Base-by-base conservation (phyloP, 2,329 filamentous ascomycete genomes). In the Pseudocercospora musae region DNA sequence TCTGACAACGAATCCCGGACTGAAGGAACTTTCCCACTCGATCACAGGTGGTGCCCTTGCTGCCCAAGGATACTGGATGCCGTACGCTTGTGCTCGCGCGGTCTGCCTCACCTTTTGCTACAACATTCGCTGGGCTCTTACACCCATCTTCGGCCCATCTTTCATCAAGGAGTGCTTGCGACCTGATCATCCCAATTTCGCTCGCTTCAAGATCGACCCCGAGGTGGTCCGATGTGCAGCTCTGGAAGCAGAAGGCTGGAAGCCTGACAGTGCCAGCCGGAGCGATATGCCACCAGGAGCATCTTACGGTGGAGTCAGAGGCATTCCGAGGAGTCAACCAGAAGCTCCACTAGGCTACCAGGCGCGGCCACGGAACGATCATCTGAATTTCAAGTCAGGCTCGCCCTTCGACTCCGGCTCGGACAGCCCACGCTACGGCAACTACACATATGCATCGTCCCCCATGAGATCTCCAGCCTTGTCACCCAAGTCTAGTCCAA, bases 1-100 rank as follows among this genome's bases (percentile, higher is more conserved):
- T 79, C 79, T 78, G 25, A 72, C 68, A 33, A 60, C 76, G 59
- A 98, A 96, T 70, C 85, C 87, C 0, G 93, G 94, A 5, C 85
- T 99, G 33, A 87, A 89, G 68, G 89, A 95, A n/a, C 90, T 98
- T 64, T 92, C 90, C 27, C 90, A 96, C 75, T 96, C 92, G 76
- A 96, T 98, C 74, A 99, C 95, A 0, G 95, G 95, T 25, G 95
- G 95, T 6, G 88, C 92, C 29, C 87, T 98, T 61, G 87, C 87
- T 64, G 94, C 93, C 57, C 95, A 99, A 87, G 93, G 95, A 33
- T 99, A 98, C 77, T 99, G 95, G 95, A 92, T 98, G 85, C 94
- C 94, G 1, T 98, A 88, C 71, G 80, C 86, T 42, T 96, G 92
- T 68, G 95, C 95, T 52, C 89, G 85, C 76, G 92, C 92, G 10